Percentiles rank a stretch among this genome's conserved stretches.
These are phyloP conservation scores for Cytidiella melzeri DNA, from an alignment of 768 basidiomycete genomes.

Conservation along the genomic window DNA sequence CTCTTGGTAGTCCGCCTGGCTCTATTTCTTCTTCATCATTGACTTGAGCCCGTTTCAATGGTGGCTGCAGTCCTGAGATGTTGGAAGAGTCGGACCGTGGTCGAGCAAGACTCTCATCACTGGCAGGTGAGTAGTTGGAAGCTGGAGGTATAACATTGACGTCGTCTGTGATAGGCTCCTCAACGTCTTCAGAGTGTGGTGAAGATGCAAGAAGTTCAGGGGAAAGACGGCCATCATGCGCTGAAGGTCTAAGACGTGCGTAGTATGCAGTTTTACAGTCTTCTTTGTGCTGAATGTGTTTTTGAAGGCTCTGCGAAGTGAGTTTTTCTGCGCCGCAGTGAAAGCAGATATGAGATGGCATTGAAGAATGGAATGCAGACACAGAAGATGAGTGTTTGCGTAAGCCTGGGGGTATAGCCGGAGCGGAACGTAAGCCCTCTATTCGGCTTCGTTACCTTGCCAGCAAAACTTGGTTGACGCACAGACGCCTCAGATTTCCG, in stretches of 20 bases:
- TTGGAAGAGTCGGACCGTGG: not conserved
- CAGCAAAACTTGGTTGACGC: too few species aligned
- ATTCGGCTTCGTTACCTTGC: too few species aligned
- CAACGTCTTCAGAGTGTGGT: too few species aligned
- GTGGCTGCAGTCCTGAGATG: not conserved
- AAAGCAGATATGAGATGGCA: too few species aligned
- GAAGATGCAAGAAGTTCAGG: too few species aligned
- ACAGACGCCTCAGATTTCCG: too few species aligned
- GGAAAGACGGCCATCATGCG: not conserved
- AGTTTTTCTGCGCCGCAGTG: not conserved
- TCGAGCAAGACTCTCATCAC: not conserved
- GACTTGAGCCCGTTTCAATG: constrained; percentile 7
- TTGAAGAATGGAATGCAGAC: too few species aligned
- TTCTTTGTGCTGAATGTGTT: not conserved
- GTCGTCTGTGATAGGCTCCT: too few species aligned
- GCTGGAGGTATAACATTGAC: not conserved
- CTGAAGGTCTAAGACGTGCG: not conserved
- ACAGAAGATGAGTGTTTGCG: too few species aligned
- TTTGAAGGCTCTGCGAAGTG: not conserved
- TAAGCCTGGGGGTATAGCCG: too few species aligned
- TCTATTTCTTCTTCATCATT: not conserved
- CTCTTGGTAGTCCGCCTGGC: constrained; percentile 3
- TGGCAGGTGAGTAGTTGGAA: not conserved
- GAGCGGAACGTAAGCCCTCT: too few species aligned
- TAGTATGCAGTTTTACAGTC: not conserved